phyloP scores from a whole-genome alignment of 352 stramenopile species.

The Salisapilia sapeloensis region DNA sequence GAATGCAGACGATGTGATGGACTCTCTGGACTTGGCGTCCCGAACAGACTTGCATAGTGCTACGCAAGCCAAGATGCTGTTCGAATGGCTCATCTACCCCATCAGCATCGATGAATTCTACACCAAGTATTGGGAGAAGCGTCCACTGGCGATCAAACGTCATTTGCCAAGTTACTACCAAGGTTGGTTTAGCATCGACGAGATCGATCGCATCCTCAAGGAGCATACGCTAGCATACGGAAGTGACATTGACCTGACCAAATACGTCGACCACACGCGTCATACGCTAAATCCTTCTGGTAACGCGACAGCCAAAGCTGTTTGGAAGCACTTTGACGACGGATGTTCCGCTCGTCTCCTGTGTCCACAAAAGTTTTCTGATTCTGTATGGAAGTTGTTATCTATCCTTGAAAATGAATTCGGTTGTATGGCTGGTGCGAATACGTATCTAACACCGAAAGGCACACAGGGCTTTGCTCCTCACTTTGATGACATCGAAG shows the following conservation, averaged over 20 bases:
- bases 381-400: conserved; percentile 79
- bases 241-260: conserved; percentile 72
- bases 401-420: conserved; percentile 88
- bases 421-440: conserved; percentile 88
- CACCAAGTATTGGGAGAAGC: conserved; percentile 86
- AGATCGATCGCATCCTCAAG: conserved; percentile 59
- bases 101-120: conserved; percentile 84
- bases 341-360: conserved; percentile 85
- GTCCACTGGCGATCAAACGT: conserved; percentile 76
- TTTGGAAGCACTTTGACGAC: conserved; percentile 71
- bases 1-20: conserved; percentile 24
- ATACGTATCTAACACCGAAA: conserved; percentile 88
- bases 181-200: conserved; percentile 50
- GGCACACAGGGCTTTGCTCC: conserved; percentile 92
- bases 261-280: conserved; percentile 74
- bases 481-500: conserved; percentile 95
- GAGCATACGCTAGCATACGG: conserved; percentile 67
- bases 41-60: conserved; percentile 46
- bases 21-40: conserved; percentile 32
- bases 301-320: conserved; percentile 31
- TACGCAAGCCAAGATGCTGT: conserved; percentile 46
- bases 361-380: conserved; percentile 87
- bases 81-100: conserved; percentile 78
- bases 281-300: conserved; percentile 44
- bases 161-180: conserved; percentile 56